These are phyloP conservation scores for Mrakia blollopis DNA, from an alignment of 768 basidiomycete species.

Conservation along the genomic window DNA sequence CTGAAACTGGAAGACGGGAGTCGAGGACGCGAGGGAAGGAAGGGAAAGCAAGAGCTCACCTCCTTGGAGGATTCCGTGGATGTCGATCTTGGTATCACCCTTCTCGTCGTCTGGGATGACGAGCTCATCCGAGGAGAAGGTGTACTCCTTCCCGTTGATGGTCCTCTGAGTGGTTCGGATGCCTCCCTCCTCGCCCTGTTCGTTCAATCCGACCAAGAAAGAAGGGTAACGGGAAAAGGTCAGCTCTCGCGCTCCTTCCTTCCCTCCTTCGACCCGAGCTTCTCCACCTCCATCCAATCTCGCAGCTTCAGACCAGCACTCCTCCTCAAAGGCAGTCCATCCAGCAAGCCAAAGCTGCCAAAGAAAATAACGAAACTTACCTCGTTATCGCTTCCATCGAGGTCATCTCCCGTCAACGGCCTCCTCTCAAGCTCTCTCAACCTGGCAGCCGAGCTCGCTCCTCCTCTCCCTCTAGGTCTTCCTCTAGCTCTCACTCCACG, in stretches of 20 bases:
- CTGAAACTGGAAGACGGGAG: background rate
- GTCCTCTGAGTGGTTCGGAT: slow-evolving; percentile 1
- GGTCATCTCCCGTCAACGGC: slow-evolving; percentile 23
- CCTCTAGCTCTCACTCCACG: slow-evolving; percentile 27
- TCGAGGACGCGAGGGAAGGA: no score
- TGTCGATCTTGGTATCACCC: slow-evolving; percentile 88
- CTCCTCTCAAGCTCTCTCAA: slow-evolving; percentile 15
- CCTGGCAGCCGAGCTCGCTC: slow-evolving; percentile 7
- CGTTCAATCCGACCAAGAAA: background rate
- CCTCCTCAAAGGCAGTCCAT: slow-evolving; percentile 35
- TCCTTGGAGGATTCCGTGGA: slow-evolving; percentile 72
- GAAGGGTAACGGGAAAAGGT: background rate
- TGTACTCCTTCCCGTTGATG: slow-evolving; percentile 64
- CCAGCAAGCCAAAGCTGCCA: slow-evolving; percentile 41
- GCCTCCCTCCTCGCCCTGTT: background rate
- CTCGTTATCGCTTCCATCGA: slow-evolving; percentile 39
- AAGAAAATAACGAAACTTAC: slow-evolving; percentile 41
- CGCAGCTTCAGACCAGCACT: background rate
- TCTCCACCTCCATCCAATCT: background rate
- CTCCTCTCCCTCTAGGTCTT: slow-evolving; percentile 36
- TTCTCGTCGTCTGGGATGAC: slow-evolving; percentile 73
- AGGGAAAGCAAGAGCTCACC: slow-evolving; percentile 52
- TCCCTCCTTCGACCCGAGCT: background rate
- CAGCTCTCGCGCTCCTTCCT: background rate
- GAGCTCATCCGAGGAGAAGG: slow-evolving; percentile 86